Evolutionary conservation across 129 eudicot genomes (phyloP), one percentile per base, ranked within the genome.

Genomic region (Solidago caesia): DNA sequence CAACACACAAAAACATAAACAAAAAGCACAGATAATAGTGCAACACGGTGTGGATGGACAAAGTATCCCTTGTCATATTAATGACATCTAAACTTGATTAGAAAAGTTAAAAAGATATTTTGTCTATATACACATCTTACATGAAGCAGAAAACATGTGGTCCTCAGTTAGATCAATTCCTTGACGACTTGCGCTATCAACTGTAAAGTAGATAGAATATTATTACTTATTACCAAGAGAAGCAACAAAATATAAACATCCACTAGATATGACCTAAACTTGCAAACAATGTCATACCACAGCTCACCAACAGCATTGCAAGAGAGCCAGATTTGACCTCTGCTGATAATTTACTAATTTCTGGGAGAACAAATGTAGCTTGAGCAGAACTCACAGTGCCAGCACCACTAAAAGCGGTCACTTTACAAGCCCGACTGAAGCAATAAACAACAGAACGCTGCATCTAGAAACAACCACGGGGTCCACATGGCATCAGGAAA

Each of bases 391-490:
- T 81, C 63, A 14, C 66, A 68, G 67, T 74, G 44, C 83, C 89
- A 56, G 68, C 75, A 77, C 79, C 85, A 76, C 49, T 75, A 73
- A 67, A 77, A 65, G 84, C 48, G 6, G 92, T 84, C 81, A 90
- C 61, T 39, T 80, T 74, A 67, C 88, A 82, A 70, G 73, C 86
- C 81, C 83, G 85, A 73, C 75, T 84, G 75, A 81, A 88, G 69
- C 81, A 85, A 82, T 87, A 93, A 80, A 81, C 86, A 68, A 92
- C 86, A 81, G 92, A 77, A 77, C 80, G 79, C 96, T 90, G 91
- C 77, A 66, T 72, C 74, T 27, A 12, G 44, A 72, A 71, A 71
- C 41, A 59, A 56, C 75, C 53, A 71, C 61, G 53, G 44, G 57
- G 49, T 56, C 27, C 70, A 80, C 75, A 61, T 27, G 67, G 67